phyloP scores from a whole-genome alignment of 768 basidiomycete genomes.

The Leccinum broughii region DNA sequence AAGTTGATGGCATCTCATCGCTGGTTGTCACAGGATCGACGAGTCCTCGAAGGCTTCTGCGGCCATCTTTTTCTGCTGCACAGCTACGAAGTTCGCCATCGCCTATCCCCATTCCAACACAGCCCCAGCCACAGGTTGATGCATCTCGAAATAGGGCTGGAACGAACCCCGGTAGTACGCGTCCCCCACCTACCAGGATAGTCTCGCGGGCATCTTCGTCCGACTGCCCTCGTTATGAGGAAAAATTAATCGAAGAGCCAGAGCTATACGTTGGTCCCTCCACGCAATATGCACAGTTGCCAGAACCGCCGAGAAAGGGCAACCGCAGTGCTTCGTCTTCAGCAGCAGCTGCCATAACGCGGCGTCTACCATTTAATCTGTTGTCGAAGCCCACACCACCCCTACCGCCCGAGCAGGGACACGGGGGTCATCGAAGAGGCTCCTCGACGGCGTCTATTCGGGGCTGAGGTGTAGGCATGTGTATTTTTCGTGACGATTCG shows the following conservation, averaged over 20 bases:
- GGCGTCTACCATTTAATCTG: constrained; percentile 69
- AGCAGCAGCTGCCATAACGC: constrained; percentile 49
- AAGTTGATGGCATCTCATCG: constrained; percentile 48
- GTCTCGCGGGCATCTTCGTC: constrained; percentile 59
- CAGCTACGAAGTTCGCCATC: constrained; percentile 62
- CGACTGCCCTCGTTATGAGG: constrained; percentile 44
- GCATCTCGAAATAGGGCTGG: constrained; percentile 58
- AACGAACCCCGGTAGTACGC: constrained; percentile 56
- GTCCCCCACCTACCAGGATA: constrained; percentile 41
- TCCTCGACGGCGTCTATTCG: constrained; percentile 42
- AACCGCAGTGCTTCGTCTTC: constrained; percentile 40
- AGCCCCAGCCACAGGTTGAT: constrained; percentile 43
- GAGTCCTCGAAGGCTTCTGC: constrained; percentile 57
- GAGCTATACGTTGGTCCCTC: constrained; percentile 64
- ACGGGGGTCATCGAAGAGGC: constrained; percentile 43
- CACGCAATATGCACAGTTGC: constrained; percentile 69
- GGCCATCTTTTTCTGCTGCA: constrained; percentile 77
- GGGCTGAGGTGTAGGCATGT: constrained; percentile 21
- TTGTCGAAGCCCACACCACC: constrained; percentile 53
- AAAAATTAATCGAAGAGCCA: constrained; percentile 43
- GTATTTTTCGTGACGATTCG: constrained; percentile 6
- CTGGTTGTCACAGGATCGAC: constrained; percentile 51
- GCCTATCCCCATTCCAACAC: constrained; percentile 33
- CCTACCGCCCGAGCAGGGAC: constrained; percentile 27
- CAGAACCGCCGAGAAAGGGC: constrained; percentile 59